A percentile compares a stretch with the other conserved stretches of the same genome.
Conservation (phyloP, 2,329 filamentous ascomycete genomes). For the Ophiostoma quercus region DNA sequence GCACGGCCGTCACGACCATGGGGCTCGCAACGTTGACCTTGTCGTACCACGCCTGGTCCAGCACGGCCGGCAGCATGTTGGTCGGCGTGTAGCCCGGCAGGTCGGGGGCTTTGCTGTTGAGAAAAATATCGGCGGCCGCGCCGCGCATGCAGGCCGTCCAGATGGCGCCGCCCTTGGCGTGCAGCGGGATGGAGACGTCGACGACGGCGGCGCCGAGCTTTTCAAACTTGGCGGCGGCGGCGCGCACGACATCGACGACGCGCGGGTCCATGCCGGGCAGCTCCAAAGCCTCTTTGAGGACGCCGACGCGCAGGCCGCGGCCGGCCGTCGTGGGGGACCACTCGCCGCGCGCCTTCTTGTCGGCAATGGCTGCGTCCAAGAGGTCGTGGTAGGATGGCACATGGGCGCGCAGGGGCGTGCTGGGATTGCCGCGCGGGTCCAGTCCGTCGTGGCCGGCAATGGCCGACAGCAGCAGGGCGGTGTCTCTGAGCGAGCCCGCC, state of each 20-base stretch:
- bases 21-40: conserved; percentile 41
- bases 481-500: conserved; percentile 40
- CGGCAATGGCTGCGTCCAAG: conserved; percentile 30
- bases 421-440: conserved; percentile 41
- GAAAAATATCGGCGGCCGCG: conserved; percentile 33
- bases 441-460: conserved; percentile 47
- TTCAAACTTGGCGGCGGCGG: conserved; percentile 37
- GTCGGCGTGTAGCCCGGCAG: conserved; percentile 34
- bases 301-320: conserved; percentile 41
- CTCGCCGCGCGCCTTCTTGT: conserved; percentile 25
- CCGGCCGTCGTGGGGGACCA: conserved; percentile 33
- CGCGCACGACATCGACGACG: conserved; percentile 37
- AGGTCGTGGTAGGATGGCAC: conserved; percentile 34
- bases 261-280: conserved; percentile 36
- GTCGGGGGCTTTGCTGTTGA: conserved; percentile 33
- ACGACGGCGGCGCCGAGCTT: conserved; percentile 41
- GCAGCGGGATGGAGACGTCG: conserved; percentile 45
- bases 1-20: conserved; percentile 41
- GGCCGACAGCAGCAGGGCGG: conserved; percentile 38
- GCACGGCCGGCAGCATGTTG: conserved; percentile 31
- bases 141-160: conserved; percentile 42
- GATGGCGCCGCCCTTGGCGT: conserved; percentile 42
- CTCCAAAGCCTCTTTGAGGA: conserved; percentile 43
- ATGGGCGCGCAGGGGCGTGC: conserved; percentile 35
- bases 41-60: conserved; percentile 41